These are phyloP conservation scores for Termitomyces sp. DNA, from an alignment of 768 basidiomycete species.

Conservation along the genomic window DNA sequence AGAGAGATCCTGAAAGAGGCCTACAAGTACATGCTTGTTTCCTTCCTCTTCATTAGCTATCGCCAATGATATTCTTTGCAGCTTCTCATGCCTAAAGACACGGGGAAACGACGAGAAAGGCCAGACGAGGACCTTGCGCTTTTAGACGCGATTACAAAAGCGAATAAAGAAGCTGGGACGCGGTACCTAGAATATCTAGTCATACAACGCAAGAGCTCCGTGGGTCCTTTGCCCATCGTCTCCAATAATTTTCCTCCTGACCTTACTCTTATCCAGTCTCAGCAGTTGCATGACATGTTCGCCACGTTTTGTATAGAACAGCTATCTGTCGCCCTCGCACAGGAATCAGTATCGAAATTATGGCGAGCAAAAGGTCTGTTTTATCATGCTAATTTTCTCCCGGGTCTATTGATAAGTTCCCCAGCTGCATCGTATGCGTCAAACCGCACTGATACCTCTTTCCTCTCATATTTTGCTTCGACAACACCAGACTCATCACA, in stretches of 20 bases:
- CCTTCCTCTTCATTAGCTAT: background rate
- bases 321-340: conserved; percentile 40
- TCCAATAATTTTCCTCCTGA: background rate
- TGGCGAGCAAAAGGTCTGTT: conserved; percentile 62
- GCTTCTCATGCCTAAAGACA: conserved; percentile 55
- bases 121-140: conserved; percentile 57
- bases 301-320: conserved; percentile 50
- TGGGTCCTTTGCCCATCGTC: conserved; percentile 16
- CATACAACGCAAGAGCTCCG: conserved; percentile 57
- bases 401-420: background rate
- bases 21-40: conserved; percentile 47
- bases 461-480: conserved; percentile 73
- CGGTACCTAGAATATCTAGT: conserved; percentile 81
- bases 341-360: conserved; percentile 50
- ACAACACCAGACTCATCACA: conserved; percentile 75
- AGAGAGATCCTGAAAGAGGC: conserved; percentile 61
- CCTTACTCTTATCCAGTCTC: conserved; percentile 33
- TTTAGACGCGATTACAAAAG: conserved; percentile 49
- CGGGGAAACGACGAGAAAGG: conserved; percentile 50
- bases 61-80: conserved; percentile 19
- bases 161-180: conserved; percentile 54
- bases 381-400: background rate
- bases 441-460: conserved; percentile 33
- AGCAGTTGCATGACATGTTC: conserved; percentile 62
- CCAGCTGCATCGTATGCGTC: conserved; percentile 37